Percentiles rank a stretch among this genome's conserved stretches.
These are phyloP conservation scores for Aspergillus sp. DNA, from an alignment of 2,329 filamentous ascomycete genomes.

Conservation along the genomic window DNA sequence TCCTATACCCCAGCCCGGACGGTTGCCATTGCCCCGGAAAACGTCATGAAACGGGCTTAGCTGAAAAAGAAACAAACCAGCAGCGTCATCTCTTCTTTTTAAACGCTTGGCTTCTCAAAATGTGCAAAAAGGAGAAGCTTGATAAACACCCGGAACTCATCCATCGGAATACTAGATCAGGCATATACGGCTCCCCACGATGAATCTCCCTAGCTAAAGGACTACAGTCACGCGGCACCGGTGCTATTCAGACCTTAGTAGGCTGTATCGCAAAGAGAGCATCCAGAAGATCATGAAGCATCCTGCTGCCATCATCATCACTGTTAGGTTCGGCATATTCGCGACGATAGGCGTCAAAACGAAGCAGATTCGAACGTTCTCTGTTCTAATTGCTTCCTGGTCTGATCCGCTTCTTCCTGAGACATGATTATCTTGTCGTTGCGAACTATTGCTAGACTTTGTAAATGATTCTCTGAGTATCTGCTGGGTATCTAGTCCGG, in stretches of 20 bases:
- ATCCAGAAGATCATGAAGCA: neutral
- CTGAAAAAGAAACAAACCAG: neutral
- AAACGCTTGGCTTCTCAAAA: neutral
- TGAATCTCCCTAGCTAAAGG: neutral
- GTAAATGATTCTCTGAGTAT: neutral
- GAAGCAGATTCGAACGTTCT: neutral
- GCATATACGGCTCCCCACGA: neutral
- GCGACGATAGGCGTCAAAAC: neutral
- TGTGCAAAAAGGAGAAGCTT: neutral
- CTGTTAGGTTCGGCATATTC: neutral
- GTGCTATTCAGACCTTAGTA: neutral
- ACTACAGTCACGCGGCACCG: neutral
- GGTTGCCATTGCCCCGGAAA: neutral
- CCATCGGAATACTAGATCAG: neutral
- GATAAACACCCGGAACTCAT: neutral
- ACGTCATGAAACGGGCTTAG: neutral
- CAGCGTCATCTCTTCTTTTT: neutral
- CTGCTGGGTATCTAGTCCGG: neutral
- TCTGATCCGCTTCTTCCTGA: neutral
- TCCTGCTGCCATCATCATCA: neutral
- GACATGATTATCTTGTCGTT: neutral
- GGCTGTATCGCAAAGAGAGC: neutral
- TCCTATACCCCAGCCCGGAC: neutral
- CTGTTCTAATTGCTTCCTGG: neutral
- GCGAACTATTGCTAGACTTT: neutral